Percentiles rank a stretch among this genome's conserved stretches.
These are phyloP conservation scores for Camellia granthamiana DNA, from an alignment of 148 eudicot genomes.

Conservation along the genomic window DNA sequence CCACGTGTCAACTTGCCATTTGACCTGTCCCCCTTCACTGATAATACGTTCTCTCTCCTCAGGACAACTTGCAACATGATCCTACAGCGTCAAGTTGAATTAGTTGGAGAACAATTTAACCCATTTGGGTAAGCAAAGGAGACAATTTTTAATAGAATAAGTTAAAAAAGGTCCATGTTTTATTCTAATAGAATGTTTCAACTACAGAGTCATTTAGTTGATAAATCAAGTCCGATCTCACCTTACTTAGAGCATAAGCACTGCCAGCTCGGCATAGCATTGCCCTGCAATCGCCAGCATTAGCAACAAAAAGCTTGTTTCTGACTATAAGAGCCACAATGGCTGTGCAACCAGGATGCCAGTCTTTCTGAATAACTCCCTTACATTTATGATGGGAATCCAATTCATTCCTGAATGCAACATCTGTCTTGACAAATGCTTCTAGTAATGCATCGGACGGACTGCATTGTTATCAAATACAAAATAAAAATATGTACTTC, in stretches of 20 bases:
- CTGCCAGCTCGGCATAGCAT: constrained; percentile 68
- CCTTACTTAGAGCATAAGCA: constrained; percentile 76
- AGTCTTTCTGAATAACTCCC: constrained; percentile 63
- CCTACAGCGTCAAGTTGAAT: constrained; percentile 43
- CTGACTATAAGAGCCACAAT: constrained; percentile 63
- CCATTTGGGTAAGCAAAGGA: too few species aligned
- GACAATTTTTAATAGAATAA: too few species aligned
- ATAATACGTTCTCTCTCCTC: constrained; percentile 81
- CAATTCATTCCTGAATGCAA: constrained; percentile 61
- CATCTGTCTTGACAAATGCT: constrained; percentile 78
- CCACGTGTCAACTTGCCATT: constrained; percentile 94
- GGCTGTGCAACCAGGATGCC: constrained; percentile 98
- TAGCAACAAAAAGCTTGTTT: constrained; percentile 75
- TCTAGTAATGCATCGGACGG: constrained; percentile 58
- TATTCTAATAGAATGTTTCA: not conserved
- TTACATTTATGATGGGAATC: constrained; percentile 49
- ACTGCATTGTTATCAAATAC: constrained; percentile 34
- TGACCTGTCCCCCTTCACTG: constrained; percentile 67
- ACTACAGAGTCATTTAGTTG: not conserved
- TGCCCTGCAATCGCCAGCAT: constrained; percentile 95
- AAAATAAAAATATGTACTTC: not conserved
- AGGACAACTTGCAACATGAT: constrained; percentile 79
- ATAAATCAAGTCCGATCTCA: constrained; percentile 34
- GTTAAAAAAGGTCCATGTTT: too few species aligned
- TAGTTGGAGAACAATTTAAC: not conserved